phyloP scores from a whole-genome alignment of 208 protist genomes.

The Angomonas ambiguus region DNA sequence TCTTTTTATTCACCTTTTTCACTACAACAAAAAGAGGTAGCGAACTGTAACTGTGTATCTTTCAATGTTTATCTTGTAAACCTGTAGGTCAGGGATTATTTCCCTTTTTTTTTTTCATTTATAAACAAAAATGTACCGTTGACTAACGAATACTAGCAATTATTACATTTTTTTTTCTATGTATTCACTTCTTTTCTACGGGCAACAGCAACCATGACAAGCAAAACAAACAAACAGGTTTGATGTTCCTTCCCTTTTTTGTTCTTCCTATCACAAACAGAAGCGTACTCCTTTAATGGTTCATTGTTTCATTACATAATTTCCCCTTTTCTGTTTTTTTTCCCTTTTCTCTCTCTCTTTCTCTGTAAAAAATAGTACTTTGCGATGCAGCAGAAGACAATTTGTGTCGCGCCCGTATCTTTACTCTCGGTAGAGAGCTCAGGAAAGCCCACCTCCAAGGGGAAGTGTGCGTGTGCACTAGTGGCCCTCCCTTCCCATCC shows the following conservation, averaged over 20 bases:
- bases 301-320: neutral
- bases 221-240: neutral
- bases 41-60: too few relatives aligned
- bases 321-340: slow-evolving; percentile 7
- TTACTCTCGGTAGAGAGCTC: slow-evolving; percentile 44
- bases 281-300: neutral
- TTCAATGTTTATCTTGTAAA: too few relatives aligned
- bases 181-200: neutral
- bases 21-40: too few relatives aligned
- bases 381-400: slow-evolving; percentile 58
- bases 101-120: neutral
- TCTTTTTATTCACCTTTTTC: slow-evolving; percentile 3
- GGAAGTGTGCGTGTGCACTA: slow-evolving; percentile 62
- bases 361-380: neutral
- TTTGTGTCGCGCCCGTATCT: slow-evolving; percentile 48
- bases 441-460: slow-evolving; percentile 40
- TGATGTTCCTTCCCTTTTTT: slow-evolving; percentile 9
- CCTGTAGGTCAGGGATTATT: too few relatives aligned
- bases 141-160: neutral
- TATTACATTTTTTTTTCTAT: neutral
- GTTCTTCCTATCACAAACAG: neutral
- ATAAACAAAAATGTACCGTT: neutral
- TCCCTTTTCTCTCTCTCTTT: slow-evolving; percentile 9
- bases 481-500: slow-evolving; percentile 39
- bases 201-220: too few relatives aligned